These are phyloP conservation scores for Trichoderma harzianum DNA, from an alignment of 2,329 filamentous ascomycete species.

Conservation along the genomic window DNA sequence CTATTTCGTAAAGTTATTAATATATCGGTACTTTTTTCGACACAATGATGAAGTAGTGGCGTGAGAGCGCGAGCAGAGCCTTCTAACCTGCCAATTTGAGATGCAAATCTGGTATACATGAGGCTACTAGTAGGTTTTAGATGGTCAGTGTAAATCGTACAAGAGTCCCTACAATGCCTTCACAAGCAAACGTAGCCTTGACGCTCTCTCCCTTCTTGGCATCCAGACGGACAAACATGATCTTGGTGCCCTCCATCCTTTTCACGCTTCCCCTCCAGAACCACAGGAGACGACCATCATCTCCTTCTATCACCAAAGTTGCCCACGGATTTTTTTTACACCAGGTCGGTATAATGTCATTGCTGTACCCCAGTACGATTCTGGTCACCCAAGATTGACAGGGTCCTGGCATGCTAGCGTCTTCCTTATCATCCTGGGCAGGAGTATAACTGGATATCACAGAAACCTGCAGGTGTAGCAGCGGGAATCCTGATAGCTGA, in stretches of 20 bases:
- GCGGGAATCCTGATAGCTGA: conserved; percentile 66
- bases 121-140: neutral
- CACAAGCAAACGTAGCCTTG: conserved; percentile 74
- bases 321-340: conserved; percentile 62
- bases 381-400: conserved; percentile 46
- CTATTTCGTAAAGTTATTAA: neutral
- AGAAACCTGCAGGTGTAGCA: conserved; percentile 42
- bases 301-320: conserved; percentile 69
- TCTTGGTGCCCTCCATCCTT: conserved; percentile 54
- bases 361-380: conserved; percentile 67
- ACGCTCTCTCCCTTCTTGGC: conserved; percentile 53
- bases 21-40: neutral
- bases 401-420: neutral
- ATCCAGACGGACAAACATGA: conserved; percentile 52
- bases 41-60: neutral
- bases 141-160: conserved; percentile 28
- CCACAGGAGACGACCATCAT: conserved; percentile 53
- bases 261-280: conserved; percentile 63
- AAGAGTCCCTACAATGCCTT: conserved; percentile 70
- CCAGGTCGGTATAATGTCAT: conserved; percentile 61
- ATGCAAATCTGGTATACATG: neutral
- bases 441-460: conserved; percentile 25
- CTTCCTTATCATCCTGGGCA: neutral
- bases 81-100: neutral
- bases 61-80: neutral